Base-by-base conservation (phyloP, 306 rosid genomes). In the Abrus pulchellus region DNA sequence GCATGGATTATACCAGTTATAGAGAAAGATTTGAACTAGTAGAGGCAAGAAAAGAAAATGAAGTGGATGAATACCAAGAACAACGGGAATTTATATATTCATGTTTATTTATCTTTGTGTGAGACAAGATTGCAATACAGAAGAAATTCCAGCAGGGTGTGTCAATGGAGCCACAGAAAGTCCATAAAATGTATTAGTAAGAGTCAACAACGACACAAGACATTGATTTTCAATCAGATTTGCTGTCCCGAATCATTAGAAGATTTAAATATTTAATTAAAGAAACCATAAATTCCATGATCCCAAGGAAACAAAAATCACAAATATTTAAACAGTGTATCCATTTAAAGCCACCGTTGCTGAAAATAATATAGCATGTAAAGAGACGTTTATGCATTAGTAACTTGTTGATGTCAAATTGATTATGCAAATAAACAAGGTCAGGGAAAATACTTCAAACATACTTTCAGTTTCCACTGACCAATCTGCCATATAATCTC, bases 401-500 rank as follows among this genome's bases (percentile, higher is more conserved):
- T 71, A n/a, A 60, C 50, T 62, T 52, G 59, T 49, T 68, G 10
- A 82, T n/a, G 6, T 43, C 55, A 14, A 73, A n/a, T 53, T 64
- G 11, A 6, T 14, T 27, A 44, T 53, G 33, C 9, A 29, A 33
- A 43, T 30, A n/a, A 36, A 56, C 43, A 54, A 45, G 5, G 29
- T 45, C 0, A 33, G 50, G 66, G 55, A 79, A 79, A 69, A 5
- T 38, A 8, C 5, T 45, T 61, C 54, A 0, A 34, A 65, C 85
- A 30, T 82, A 85, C 90, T 0, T 79, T 1, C 29, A 6, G 45
- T 1, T 38, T 67, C 67, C 5, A 20, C 55, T 0, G 53, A 74
- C 55, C 72, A 6, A 68, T 87, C 88, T 75, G 56, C 9, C 1
- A 5, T 0, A 40, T 6, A 52, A 32, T 76, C 81, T 79, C 89